These are phyloP conservation scores for Misopates orontium DNA, from an alignment of 257 asterid species.

Conservation along the genomic window DNA sequence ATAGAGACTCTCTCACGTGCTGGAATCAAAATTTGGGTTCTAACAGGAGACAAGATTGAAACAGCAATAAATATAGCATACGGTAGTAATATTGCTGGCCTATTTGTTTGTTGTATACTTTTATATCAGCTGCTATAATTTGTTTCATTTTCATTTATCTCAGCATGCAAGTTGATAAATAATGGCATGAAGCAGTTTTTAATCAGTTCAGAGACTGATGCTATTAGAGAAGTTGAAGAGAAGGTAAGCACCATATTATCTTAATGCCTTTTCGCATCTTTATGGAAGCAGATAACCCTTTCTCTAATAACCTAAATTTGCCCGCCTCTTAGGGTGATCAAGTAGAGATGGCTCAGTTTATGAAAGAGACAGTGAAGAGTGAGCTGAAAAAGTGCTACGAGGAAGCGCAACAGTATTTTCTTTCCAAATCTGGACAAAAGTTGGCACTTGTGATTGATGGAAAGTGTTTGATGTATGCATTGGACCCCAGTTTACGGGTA, in stretches of 20 bases:
- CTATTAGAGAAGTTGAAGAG: slow-evolving; percentile 90
- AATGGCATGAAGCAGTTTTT: slow-evolving; percentile 94
- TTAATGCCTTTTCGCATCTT: too few relatives aligned
- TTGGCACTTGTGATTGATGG: slow-evolving; percentile 95
- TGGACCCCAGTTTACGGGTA: slow-evolving; percentile 93
- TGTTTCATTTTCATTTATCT: slow-evolving; percentile 25
- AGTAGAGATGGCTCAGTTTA: slow-evolving; percentile 92
- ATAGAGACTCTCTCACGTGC: slow-evolving; percentile 98
- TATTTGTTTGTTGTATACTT: slow-evolving; percentile 16
- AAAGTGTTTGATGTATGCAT: slow-evolving; percentile 97
- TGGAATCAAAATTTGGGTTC: slow-evolving; percentile 99
- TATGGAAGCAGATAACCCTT: neutral
- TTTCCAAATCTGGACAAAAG: slow-evolving; percentile 61
- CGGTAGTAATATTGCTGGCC: slow-evolving; percentile 50
- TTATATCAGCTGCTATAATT: slow-evolving; percentile 24
- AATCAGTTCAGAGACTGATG: slow-evolving; percentile 94
- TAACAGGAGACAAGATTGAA: slow-evolving; percentile 99
- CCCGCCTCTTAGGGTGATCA: slow-evolving; percentile 78
- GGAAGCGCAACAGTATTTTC: slow-evolving; percentile 72
- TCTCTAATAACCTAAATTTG: slow-evolving; percentile 6
- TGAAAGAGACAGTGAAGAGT: slow-evolving; percentile 77
- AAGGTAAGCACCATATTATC: slow-evolving; percentile 43
- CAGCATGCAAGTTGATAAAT: slow-evolving; percentile 96
- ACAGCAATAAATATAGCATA: slow-evolving; percentile 98
- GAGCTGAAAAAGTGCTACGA: slow-evolving; percentile 71